Evolutionary conservation across 441 rosid species (phyloP).

Genomic region (Pelargonium myrrhifolium): DNA sequence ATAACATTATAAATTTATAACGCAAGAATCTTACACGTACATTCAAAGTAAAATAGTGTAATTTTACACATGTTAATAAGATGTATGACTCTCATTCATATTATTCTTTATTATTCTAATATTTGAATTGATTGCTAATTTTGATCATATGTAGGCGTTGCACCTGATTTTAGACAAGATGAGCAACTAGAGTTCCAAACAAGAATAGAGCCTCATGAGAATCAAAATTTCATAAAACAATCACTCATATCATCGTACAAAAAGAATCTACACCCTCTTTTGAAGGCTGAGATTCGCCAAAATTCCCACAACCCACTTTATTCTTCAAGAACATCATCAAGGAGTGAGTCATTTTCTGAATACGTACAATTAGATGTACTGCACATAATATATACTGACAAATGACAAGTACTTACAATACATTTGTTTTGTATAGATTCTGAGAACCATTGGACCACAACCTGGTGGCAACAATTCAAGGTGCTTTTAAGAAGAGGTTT

Average conservation of each 20-base stretch:
- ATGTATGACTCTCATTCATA: too few species aligned
- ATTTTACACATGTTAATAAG: too few species aligned
- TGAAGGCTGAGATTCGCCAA: conserved; percentile 49
- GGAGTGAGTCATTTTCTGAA: too few species aligned
- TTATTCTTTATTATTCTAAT: too few species aligned
- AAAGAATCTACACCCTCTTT: conserved; percentile 44
- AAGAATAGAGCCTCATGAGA: conserved; percentile 47
- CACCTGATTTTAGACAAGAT: conserved; percentile 48
- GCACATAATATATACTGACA: too few species aligned
- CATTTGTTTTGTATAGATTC: conserved; percentile 9
- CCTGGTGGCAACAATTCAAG: conserved; percentile 53
- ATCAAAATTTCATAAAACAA: conserved; percentile 56
- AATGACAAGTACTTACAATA: too few species aligned
- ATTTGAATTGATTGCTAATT: too few species aligned
- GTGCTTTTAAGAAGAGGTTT: conserved; percentile 39
- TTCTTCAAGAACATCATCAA: conserved; percentile 27
- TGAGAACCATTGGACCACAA: conserved; percentile 32
- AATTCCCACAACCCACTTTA: conserved; percentile 24
- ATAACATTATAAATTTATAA: too few species aligned
- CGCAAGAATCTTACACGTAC: too few species aligned
- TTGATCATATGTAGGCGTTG: conserved; percentile 46
- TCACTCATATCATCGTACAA: conserved; percentile 50
- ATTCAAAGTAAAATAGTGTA: too few species aligned
- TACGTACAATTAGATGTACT: too few species aligned
- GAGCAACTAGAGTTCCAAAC: conserved; percentile 42